Evolutionary conservation across 2,329 filamentous ascomycete genomes (phyloP).

Genomic region (Apiospora sp.): DNA sequence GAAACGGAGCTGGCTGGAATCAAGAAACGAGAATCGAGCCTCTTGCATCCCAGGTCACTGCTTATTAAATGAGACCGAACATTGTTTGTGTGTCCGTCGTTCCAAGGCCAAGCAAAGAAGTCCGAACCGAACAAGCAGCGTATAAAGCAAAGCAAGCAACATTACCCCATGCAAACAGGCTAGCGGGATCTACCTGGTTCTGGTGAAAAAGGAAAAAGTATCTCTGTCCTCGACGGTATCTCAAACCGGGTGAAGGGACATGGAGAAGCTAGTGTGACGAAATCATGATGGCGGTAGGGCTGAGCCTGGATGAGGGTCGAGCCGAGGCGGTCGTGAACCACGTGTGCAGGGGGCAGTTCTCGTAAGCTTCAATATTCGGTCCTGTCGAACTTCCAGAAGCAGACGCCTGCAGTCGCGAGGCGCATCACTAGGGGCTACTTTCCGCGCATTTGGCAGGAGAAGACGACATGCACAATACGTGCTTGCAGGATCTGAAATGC

Average conservation of each 20-base stretch:
- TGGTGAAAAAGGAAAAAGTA: background rate
- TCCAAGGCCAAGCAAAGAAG: background rate
- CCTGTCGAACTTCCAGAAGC: slow-evolving; percentile 4
- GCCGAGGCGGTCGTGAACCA: slow-evolving; percentile 6
- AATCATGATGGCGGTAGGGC: slow-evolving; percentile 16
- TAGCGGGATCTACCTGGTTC: slow-evolving; percentile 17
- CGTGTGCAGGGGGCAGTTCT: slow-evolving; percentile 15
- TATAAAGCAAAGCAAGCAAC: slow-evolving; percentile 6
- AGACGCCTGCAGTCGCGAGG: slow-evolving; percentile 12
- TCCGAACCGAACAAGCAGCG: background rate
- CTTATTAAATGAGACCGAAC: slow-evolving; percentile 10
- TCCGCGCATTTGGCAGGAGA: slow-evolving; percentile 4
- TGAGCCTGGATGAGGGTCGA: slow-evolving; percentile 9
- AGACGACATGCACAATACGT: background rate
- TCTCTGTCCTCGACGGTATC: slow-evolving; percentile 1
- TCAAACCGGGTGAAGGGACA: slow-evolving; percentile 3
- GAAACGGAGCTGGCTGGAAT: background rate
- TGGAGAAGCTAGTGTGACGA: slow-evolving; percentile 10
- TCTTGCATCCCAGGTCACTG: slow-evolving; percentile 1
- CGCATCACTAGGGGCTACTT: slow-evolving; percentile 17
- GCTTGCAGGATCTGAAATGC: slow-evolving; percentile 11
- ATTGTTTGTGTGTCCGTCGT: slow-evolving; percentile 2
- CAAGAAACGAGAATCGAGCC: slow-evolving; percentile 1
- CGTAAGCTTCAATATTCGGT: slow-evolving; percentile 2
- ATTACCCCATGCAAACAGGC: background rate